Evolutionary conservation across 176 grass and related monocot species (phyloP).

Genomic region (Oryza meyeriana): DNA sequence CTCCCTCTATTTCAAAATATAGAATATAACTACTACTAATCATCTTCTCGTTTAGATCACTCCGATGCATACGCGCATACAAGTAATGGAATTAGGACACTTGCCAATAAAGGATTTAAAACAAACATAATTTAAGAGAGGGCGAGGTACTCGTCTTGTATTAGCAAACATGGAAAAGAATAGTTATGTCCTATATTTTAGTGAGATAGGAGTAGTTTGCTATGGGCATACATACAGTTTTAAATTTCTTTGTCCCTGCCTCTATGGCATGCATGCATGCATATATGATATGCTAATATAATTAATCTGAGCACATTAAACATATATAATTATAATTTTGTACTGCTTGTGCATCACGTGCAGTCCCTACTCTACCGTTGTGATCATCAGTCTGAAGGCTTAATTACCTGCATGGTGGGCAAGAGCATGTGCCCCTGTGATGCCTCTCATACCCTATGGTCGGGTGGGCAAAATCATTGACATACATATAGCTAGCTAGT

Average conservation of each 20-base stretch:
- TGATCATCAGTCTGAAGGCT: neutral
- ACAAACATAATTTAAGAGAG: too few species aligned
- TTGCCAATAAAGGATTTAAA: too few species aligned
- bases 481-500: neutral
- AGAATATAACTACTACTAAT: too few species aligned
- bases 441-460: conserved; percentile 26
- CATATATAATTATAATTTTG: neutral
- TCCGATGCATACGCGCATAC: too few species aligned
- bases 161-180: too few species aligned
- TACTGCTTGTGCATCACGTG: neutral
- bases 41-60: too few species aligned
- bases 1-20: too few species aligned
- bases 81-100: too few species aligned
- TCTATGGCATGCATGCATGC: neutral
- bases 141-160: too few species aligned
- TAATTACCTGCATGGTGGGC: neutral
- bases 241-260: neutral
- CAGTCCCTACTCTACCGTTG: neutral
- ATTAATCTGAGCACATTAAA: neutral
- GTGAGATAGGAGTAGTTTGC: too few species aligned
- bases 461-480: neutral
- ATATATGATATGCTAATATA: conserved; percentile 13
- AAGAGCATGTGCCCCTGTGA: conserved; percentile 24
- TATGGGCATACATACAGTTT: neutral
- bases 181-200: too few species aligned